These are phyloP conservation scores for Chlorella vulgaris DNA, from an alignment of 139 green algal genomes.

Conservation along the genomic window DNA sequence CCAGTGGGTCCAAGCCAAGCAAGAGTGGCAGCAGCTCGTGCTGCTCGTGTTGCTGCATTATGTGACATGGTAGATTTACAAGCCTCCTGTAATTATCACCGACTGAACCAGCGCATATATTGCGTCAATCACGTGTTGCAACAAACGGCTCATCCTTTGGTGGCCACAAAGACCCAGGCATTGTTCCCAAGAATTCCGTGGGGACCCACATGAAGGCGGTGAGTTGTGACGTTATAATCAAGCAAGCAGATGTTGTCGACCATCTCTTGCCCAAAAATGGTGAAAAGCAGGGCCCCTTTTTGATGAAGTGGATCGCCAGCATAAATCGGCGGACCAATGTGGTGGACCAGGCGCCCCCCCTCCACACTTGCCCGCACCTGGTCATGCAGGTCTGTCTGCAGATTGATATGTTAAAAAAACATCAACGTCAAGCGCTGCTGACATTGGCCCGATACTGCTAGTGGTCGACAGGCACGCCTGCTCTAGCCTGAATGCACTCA, in stretches of 20 bases:
- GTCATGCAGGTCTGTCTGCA: conserved; percentile 18
- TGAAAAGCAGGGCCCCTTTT: conserved; percentile 21
- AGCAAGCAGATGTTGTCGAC: conserved; percentile 25
- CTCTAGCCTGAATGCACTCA: too few relatives aligned
- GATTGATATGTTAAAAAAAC: too few relatives aligned
- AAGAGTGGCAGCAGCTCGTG: conserved; percentile 4
- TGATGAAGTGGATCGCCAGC: neutral
- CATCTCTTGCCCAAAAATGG: conserved; percentile 24
- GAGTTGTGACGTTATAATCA: neutral
- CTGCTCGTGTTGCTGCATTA: conserved; percentile 28
- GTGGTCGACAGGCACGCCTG: too few relatives aligned
- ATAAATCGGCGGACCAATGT: conserved; percentile 13
- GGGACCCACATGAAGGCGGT: neutral
- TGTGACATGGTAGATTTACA: neutral
- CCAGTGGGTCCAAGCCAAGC: neutral
- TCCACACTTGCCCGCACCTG: conserved; percentile 11
- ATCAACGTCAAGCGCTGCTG: too few relatives aligned
- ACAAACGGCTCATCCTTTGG: too few relatives aligned
- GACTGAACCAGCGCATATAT: too few relatives aligned
- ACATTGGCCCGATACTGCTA: too few relatives aligned
- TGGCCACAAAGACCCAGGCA: conserved; percentile 22
- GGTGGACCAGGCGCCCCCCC: neutral
- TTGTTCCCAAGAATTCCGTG: conserved; percentile 25
- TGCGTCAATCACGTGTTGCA: too few relatives aligned
- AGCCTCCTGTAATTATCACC: too few relatives aligned